phyloP scores from a whole-genome alignment of 148 eudicot species.

The Salicornia ramosissima region DNA sequence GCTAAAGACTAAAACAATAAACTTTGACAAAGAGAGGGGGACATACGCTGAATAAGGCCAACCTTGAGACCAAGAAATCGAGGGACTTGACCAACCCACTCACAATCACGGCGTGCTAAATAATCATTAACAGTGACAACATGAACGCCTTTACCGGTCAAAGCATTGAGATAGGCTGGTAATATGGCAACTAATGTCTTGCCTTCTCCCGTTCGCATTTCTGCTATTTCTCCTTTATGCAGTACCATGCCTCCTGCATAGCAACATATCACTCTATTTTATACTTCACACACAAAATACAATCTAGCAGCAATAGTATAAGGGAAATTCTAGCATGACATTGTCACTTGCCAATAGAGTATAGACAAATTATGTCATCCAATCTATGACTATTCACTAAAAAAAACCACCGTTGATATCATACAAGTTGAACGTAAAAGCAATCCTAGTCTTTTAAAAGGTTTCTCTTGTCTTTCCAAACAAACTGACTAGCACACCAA shows the following conservation, averaged over 20 bases:
- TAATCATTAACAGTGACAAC: conserved; percentile 98
- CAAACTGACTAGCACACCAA: neutral
- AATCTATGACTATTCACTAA: no score
- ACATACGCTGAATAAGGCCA: conserved; percentile 96
- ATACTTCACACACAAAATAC: neutral
- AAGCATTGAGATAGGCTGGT: conserved; percentile 92
- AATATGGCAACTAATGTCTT: conserved; percentile 94
- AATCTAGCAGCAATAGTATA: neutral
- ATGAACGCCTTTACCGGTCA: conserved; percentile 81
- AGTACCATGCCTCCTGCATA: conserved; percentile 88
- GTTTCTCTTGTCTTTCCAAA: neutral
- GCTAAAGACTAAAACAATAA: neutral
- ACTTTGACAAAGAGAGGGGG: conserved; percentile 10
- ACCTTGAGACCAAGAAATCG: conserved; percentile 96
- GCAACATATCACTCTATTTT: neutral
- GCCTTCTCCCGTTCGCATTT: conserved; percentile 99
- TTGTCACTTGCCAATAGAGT: neutral
- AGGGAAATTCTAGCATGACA: neutral
- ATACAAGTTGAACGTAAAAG: neutral
- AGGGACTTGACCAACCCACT: conserved; percentile 99
- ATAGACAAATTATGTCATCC: no score
- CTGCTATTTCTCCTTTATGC: conserved; percentile 91
- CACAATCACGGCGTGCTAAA: conserved; percentile 95
- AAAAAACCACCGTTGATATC: no score
- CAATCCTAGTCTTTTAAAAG: neutral